Conservation (phyloP, 805 yeast genomes). For the Saccharomyces kudriavzevii region DNA sequence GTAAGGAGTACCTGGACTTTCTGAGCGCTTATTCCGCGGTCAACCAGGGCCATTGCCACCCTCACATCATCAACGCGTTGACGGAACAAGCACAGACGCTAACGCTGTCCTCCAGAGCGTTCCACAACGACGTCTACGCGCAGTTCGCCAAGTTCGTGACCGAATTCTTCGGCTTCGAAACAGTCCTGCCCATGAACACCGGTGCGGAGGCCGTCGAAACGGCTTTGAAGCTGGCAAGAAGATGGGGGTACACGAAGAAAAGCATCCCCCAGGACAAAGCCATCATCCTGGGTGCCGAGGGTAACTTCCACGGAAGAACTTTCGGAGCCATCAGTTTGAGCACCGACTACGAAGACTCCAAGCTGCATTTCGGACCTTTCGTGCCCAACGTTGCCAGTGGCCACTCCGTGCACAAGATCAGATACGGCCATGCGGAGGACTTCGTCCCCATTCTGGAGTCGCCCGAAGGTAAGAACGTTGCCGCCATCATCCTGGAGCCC, state of each 20-base stretch:
- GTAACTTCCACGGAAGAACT: conserved; percentile 95
- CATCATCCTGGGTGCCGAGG: conserved; percentile 74
- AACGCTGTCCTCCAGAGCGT: conserved; percentile 87
- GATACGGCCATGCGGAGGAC: conserved; percentile 83
- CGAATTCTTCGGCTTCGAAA: conserved; percentile 82
- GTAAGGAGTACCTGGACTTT: conserved; percentile 86
- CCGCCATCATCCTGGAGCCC: conserved; percentile 88
- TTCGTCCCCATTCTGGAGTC: conserved; percentile 70
- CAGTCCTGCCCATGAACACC: conserved; percentile 95
- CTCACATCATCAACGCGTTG: conserved; percentile 77
- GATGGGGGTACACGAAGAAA: conserved; percentile 92
- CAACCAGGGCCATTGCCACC: conserved; percentile 97
- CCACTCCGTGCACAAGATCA: conserved; percentile 41
- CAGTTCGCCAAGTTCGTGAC: conserved; percentile 80
- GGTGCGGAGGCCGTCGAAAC: conserved; percentile 99
- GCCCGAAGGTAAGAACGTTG: conserved; percentile 74
- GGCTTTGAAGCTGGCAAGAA: conserved; percentile 85
- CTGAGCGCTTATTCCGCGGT: conserved; percentile 94
- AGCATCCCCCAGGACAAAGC: conserved; percentile 79
- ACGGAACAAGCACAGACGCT: conserved; percentile 77
- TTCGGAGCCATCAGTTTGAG: conserved; percentile 93
- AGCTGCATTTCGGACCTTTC: conserved; percentile 83
- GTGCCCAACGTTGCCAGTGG: conserved; percentile 74
- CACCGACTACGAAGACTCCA: conserved; percentile 83
- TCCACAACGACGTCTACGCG: conserved; percentile 83